Base-by-base conservation (phyloP, 192 early-diverging fungal genomes). In the Oehlia diaphana region DNA sequence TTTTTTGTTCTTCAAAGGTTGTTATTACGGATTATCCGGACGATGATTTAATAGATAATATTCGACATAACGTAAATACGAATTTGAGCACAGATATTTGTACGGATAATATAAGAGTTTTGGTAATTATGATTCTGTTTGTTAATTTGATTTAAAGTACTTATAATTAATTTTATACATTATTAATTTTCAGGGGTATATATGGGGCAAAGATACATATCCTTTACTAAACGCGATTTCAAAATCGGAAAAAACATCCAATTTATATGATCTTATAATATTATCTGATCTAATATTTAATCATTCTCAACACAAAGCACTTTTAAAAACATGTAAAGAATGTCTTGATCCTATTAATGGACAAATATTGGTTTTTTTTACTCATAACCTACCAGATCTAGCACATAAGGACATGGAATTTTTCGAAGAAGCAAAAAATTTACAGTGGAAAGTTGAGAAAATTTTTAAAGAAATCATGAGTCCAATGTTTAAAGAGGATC, bases 401-500 rank as follows among this genome's bases (percentile, higher is more conserved):
- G 91, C 91, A 0, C 86, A 94, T 47, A 84, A 89, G 70, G 96
- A 97, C 81, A 84, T 95, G 82, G 88, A 90, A 53, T 97, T 97
- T 82, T 95, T 97, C 83, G 88, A 92, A 47, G 84, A 94, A 37
- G 94, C 94, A 0, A 80, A 85, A 9, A 78, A 82, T 62, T 88
- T 86, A 33, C 90, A 90, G 72, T 90, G 90, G 0, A 81, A 86
- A 68, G 90, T 86, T 3, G 91, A 93, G 49, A 89, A 92, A 73
- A 80, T 97, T 5, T 80, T 89, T 23, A 88, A 93, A 31, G 81
- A 90, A 69, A 92, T 88, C 61, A 93, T 94, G 82, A 87, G 84
- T 3, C 89, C 90, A 3, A 97, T 97, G 96, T 97, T 97, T 86
- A 90, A 92, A 44, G 91, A 95, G 58, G 96, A 97, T 84, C 86